Evolutionary conservation across 768 basidiomycete genomes (phyloP).

Genomic region (Pholiota microspora): DNA sequence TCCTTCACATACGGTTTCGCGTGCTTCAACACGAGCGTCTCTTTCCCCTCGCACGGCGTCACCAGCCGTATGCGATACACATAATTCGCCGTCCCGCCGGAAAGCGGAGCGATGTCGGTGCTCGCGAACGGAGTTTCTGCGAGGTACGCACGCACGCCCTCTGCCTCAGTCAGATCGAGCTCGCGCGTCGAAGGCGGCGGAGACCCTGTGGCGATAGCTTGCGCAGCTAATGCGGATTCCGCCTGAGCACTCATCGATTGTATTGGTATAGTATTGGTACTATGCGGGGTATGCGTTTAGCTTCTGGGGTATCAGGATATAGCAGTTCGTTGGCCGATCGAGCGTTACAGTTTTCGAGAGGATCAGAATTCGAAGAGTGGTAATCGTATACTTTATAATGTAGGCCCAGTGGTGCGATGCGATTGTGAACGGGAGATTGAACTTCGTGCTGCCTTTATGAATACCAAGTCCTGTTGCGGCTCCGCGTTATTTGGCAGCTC

Average conservation of each 20-base stretch:
- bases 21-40: constrained; percentile 60
- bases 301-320: no score
- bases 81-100: constrained; percentile 57
- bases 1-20: constrained; percentile 40
- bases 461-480: neutral
- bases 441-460: no score
- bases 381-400: no score
- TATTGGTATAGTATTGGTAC: no score
- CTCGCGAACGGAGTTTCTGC: constrained; percentile 45
- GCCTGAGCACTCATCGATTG: no score
- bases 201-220: neutral
- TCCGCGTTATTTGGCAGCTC: neutral
- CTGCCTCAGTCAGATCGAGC: constrained; percentile 31
- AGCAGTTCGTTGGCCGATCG: neutral
- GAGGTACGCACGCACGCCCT: constrained; percentile 42
- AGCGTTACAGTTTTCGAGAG: no score
- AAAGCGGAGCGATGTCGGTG: constrained; percentile 34
- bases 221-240: no score
- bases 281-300: no score
- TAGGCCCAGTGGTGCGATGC: no score
- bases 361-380: no score
- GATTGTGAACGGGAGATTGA: no score
- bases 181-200: neutral
- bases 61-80: constrained; percentile 51
- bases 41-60: constrained; percentile 35